phyloP scores from a whole-genome alignment of 2,329 filamentous ascomycete genomes.

The Calonectria ilicicola region DNA sequence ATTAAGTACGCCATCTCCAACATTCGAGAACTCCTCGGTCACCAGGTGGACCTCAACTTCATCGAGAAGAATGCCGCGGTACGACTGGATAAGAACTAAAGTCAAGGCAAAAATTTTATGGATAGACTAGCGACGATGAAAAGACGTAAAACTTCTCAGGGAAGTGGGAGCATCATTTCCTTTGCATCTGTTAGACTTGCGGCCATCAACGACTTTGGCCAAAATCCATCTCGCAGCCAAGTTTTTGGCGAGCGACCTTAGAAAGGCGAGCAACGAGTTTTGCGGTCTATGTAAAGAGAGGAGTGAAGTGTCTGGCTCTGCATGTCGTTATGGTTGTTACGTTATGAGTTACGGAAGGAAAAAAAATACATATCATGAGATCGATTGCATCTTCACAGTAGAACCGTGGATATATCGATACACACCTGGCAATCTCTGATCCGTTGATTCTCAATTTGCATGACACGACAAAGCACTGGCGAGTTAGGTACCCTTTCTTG shows the following conservation, averaged over 20 bases:
- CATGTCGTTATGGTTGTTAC: constrained; percentile 10
- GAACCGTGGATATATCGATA: background rate
- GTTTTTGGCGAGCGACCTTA: background rate
- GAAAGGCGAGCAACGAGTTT: background rate
- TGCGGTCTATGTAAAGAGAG: background rate
- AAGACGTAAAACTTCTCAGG: background rate
- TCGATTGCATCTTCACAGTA: background rate
- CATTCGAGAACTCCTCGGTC: constrained; percentile 90
- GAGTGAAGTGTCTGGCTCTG: background rate
- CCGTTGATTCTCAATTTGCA: background rate
- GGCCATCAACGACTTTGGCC: background rate
- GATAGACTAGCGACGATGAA: constrained; percentile 1
- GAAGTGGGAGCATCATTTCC: background rate
- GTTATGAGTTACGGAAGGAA: constrained; percentile 22
- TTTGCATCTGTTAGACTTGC: background rate
- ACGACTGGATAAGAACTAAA: constrained; percentile 84
- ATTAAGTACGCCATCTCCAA: constrained; percentile 93
- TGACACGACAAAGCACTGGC: background rate
- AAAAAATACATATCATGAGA: constrained; percentile 15
- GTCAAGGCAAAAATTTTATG: background rate
- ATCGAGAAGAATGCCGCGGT: constrained; percentile 93
- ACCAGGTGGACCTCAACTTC: constrained; percentile 95
- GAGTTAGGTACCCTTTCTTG: too few species aligned
- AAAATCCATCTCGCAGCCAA: background rate
- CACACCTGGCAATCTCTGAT: background rate